Base-by-base conservation (phyloP, 2,329 filamentous ascomycete species). In the Aureobasidium sp. region DNA sequence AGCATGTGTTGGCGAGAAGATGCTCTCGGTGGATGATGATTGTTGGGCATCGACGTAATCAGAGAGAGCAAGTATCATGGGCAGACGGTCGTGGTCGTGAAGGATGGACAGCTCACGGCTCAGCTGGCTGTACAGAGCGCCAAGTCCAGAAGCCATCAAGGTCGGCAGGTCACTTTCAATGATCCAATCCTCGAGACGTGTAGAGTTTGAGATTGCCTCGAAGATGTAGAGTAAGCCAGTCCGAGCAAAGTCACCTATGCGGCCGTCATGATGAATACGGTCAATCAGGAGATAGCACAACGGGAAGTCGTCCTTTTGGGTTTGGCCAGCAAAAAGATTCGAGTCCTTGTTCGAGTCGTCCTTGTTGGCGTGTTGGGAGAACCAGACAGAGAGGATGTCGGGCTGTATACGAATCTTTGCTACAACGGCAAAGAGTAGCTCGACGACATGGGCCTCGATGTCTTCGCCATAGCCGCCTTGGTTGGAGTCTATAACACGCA, bases 151-250 rank as follows among this genome's bases (percentile, higher is more conserved):
- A 3, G 94, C 94, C 94, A 99, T 97, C 66, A 97, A 80, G 0
- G 94, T 97, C 14, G 94, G 94, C 58, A 99, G 80, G 72, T 99
- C 94, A 73, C 93, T 97, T 72, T 96, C 92, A 51, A 97, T 91
- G 66, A 99, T 90, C 94, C 94, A 99, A 70, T 91, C 89, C 76
- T 99, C 94, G 63, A 99, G 75, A 0, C 86, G 83, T 22, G 86
- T 84, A 0, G 91, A 96, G 67, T 86, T 88, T 0, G 91, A 93
- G 0, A 93, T 91, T 0, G 91, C 90, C 76, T 97, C 93, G 68
- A 97, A 96, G 64, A 99, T 90, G 75, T 99, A 99, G 8, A 99
- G 81, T 65, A 99, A 75, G 0, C 94, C 94, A 0, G 94, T 99
- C 62, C 94, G 83, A 2, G 94, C 93, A 79, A 99, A 99, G 74